Base-by-base conservation (phyloP, 1,284 basidiomycete species). In the Melampsora abietis-canadensis region DNA sequence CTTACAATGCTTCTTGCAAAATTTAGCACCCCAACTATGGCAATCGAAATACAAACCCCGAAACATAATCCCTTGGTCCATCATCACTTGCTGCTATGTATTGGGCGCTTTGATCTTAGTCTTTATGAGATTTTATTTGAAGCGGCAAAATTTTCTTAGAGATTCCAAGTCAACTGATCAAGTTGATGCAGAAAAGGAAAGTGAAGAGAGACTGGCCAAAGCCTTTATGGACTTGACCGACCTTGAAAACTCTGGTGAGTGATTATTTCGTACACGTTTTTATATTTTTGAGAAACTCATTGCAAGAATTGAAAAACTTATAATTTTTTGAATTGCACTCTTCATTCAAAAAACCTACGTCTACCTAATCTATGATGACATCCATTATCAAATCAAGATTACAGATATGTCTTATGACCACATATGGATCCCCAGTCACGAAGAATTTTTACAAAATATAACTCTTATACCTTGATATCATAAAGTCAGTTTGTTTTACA, bases 211-310 rank as follows among this genome's bases (percentile, higher is more conserved):
- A 27, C 8, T 19, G 12, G 60, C 10, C 17, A 62, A 34, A 31
- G 60, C 24, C 2, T 62, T 62, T 34, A 24, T 30, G 31, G 60
- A 62, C 31, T 31, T 62, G 31, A 62, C 60, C 8, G 60, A 62
- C 19, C 15, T 30, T 14, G 24, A 62, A 62, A 62, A 62, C 31
- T 8, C 19, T 6, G 60, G 60, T 62, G 27, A 62, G 51, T 14
- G 14, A 8, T 21, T 21, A 57, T 57, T 21, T 57, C 6, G 21
- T 44, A 14, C 4, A 14, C 14, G 27, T 27, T 27, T 27, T 27
- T 1, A 27, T 27, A 27, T 27, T 27, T 27, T 27, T 27, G 27
- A 27, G 27, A 27, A 27, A 27, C 27, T 27, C 27, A 27, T 27
- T 27, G 27, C 27, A 27, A 27, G 27, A 3, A 27, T 27, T 27